These are phyloP conservation scores for Grosmannia serpens DNA, from an alignment of 2,329 filamentous ascomycete species.

Conservation along the genomic window DNA sequence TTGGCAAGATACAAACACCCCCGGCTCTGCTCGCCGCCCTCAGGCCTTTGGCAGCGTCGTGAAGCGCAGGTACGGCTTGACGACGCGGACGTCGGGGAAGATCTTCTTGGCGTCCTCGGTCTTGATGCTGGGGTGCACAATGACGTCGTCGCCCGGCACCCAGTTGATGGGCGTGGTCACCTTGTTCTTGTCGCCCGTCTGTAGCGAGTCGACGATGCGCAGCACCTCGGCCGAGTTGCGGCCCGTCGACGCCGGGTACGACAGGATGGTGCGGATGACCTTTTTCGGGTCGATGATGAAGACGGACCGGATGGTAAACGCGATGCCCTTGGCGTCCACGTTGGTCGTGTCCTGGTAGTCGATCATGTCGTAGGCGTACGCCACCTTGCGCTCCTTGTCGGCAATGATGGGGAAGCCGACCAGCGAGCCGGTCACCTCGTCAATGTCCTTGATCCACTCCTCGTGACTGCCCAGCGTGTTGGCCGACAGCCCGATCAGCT, in stretches of 20 bases:
- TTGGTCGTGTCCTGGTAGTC: slow-evolving; percentile 74
- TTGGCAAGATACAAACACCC: no score
- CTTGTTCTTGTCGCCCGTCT: slow-evolving; percentile 78
- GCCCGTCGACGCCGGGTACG: slow-evolving; percentile 85
- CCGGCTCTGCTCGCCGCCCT: not conserved
- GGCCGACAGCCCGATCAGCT: slow-evolving; percentile 83
- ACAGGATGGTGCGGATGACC: slow-evolving; percentile 85
- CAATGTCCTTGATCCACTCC: slow-evolving; percentile 83
- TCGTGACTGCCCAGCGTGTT: slow-evolving; percentile 77
- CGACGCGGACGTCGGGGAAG: slow-evolving; percentile 63
- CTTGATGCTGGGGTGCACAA: slow-evolving; percentile 72
- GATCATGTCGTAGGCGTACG: slow-evolving; percentile 71
- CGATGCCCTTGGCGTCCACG: slow-evolving; percentile 70
- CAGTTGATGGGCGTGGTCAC: slow-evolving; percentile 87
- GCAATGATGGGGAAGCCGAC: slow-evolving; percentile 71
- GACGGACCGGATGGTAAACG: slow-evolving; percentile 89
- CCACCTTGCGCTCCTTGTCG: slow-evolving; percentile 66
- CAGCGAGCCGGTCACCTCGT: slow-evolving; percentile 61
- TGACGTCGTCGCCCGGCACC: slow-evolving; percentile 80
- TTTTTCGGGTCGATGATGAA: slow-evolving; percentile 92
- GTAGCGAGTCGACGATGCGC: slow-evolving; percentile 66
- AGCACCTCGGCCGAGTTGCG: slow-evolving; percentile 72
- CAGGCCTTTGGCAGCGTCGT: slow-evolving; percentile 48
- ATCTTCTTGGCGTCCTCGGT: slow-evolving; percentile 79
- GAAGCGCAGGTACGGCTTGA: slow-evolving; percentile 66